phyloP scores from a whole-genome alignment of 140 eudicot genomes.

The Oenanthe javanica region DNA sequence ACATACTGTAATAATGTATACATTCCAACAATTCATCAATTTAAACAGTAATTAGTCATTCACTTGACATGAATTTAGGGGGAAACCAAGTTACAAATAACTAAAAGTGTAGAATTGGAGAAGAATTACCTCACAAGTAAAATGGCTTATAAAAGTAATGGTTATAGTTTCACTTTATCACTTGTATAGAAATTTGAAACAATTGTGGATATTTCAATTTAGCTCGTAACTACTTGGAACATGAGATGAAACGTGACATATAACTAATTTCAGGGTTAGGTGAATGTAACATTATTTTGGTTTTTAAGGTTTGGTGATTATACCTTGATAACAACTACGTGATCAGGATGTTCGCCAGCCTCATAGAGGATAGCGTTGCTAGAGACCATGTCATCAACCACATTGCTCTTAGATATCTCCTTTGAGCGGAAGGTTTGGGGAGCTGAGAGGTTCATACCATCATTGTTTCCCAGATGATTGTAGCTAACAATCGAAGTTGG shows the following conservation, averaged over 20 bases:
- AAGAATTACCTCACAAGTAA: not conserved
- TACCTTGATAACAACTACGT: constrained; percentile 97
- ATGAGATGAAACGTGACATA: not conserved
- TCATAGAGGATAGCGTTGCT: constrained; percentile 89
- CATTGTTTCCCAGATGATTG: constrained; percentile 96
- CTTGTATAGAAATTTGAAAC: not conserved
- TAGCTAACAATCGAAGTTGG: constrained; percentile 98
- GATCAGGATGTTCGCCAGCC: constrained; percentile 99
- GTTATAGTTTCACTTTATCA: not conserved
- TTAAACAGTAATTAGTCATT: not conserved
- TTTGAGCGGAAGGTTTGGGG: constrained; percentile 97
- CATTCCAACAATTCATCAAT: not conserved
- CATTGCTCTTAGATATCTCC: constrained; percentile 94
- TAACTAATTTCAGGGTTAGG: not conserved
- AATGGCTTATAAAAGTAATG: not conserved
- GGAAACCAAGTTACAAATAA: not conserved
- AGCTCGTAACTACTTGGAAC: not conserved
- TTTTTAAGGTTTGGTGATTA: not conserved
- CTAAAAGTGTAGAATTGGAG: not conserved
- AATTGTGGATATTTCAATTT: not conserved
- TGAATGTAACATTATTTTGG: not conserved
- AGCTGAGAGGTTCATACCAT: constrained; percentile 96
- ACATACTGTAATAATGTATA: constrained; percentile 43
- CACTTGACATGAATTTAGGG: not conserved
- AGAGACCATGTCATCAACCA: constrained; percentile 98